Evolutionary conservation across 768 basidiomycete genomes (phyloP).

Genomic region (Trametes cingulata): DNA sequence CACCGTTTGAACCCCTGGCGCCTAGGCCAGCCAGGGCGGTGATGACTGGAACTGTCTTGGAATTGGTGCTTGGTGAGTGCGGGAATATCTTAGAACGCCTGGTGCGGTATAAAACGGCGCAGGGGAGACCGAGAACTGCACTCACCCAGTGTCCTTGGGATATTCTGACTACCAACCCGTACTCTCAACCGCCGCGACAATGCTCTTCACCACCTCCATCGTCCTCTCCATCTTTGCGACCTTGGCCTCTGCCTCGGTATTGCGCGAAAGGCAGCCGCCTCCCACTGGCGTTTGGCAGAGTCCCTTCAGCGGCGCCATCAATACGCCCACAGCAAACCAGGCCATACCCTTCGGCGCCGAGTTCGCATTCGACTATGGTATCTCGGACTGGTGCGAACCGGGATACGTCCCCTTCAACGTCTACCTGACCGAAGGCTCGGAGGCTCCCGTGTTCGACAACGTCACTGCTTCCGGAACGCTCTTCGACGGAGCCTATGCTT

Average conservation of each 20-base stretch:
- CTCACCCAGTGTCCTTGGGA: not conserved
- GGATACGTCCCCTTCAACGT: conserved; percentile 23
- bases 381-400: conserved; percentile 22
- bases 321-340: conserved; percentile 4
- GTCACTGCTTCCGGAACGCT: conserved; percentile 19
- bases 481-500: conserved; percentile 18
- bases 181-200: not conserved
- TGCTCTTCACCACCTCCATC: conserved; percentile 14
- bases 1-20: not conserved
- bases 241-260: conserved; percentile 6
- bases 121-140: not conserved
- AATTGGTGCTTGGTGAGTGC: not conserved
- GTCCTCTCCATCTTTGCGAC: conserved; percentile 5
- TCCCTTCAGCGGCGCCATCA: conserved; percentile 21
- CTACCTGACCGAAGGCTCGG: conserved; percentile 17
- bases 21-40: conserved; percentile 2
- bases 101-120: conserved; percentile 7
- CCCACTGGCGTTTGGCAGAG: conserved; percentile 18
- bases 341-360: conserved; percentile 8
- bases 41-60: not conserved
- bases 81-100: not conserved
- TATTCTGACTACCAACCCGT: not conserved
- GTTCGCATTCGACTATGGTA: conserved; percentile 20
- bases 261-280: conserved; percentile 16
- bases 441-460: conserved; percentile 18